Percentiles rank a stretch among this genome's conserved stretches.
These are phyloP conservation scores for Xylaria sp. DNA, from an alignment of 2,329 filamentous ascomycete genomes.

Conservation along the genomic window DNA sequence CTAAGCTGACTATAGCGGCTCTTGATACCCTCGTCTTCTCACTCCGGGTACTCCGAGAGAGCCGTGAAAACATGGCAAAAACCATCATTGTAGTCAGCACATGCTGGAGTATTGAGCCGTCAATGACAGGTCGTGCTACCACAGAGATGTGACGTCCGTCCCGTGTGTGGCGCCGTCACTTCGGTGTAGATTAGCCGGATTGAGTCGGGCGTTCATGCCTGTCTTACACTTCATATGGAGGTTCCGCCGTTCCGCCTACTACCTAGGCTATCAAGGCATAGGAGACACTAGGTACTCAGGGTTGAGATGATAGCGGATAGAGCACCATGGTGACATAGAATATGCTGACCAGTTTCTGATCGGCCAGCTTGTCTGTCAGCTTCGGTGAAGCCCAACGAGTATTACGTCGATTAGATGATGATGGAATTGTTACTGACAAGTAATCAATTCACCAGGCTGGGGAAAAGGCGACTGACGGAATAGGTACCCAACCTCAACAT, in stretches of 20 bases:
- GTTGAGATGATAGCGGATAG: no score
- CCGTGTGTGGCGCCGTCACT: background rate
- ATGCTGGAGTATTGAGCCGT: background rate
- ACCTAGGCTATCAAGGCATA: background rate
- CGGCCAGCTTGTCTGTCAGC: background rate
- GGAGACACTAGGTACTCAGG: no score
- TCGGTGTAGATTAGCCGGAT: background rate
- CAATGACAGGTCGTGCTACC: background rate
- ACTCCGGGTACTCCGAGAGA: constrained; percentile 12
- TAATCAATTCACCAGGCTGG: background rate
- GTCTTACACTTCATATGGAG: background rate
- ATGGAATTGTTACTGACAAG: background rate
- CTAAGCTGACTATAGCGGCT: constrained; percentile 23
- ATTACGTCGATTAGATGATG: background rate
- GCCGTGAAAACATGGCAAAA: background rate
- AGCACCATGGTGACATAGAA: constrained; percentile 8
- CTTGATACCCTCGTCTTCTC: background rate
- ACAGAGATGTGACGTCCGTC: background rate
- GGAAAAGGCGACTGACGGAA: background rate
- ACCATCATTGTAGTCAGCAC: constrained; percentile 7
- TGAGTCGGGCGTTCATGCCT: background rate
- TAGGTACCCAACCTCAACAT: no score
- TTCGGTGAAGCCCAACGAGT: background rate
- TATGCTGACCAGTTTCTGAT: background rate
- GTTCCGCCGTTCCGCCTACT: background rate